Evolutionary conservation across 2,329 filamentous ascomycete genomes (phyloP).

Genomic region (Apiospora phragmitis): DNA sequence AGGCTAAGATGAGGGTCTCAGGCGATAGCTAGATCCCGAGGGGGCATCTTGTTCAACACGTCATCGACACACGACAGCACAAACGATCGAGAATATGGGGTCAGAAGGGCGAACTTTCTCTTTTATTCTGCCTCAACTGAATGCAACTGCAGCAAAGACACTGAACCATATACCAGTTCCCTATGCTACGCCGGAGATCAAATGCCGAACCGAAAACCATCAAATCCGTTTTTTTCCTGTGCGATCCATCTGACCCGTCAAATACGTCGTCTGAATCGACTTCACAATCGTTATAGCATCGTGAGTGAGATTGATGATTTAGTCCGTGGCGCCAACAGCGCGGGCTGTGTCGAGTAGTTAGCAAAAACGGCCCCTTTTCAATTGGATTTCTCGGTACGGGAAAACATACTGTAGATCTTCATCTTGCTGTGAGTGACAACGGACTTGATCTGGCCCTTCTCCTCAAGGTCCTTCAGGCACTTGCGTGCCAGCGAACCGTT

Average conservation of each 20-base stretch:
- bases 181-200: conserved; percentile 37
- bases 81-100: not conserved
- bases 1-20: not conserved
- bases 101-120: conserved; percentile 7
- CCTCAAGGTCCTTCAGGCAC: conserved; percentile 90
- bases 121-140: conserved; percentile 14
- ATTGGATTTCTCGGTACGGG: not conserved
- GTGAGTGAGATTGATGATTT: conserved; percentile 31
- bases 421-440: conserved; percentile 95
- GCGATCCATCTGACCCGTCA: conserved; percentile 30
- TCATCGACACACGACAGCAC: not conserved
- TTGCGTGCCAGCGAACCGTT: conserved; percentile 94
- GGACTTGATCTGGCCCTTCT: conserved; percentile 98
- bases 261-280: conserved; percentile 26
- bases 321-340: conserved; percentile 34
- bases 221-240: conserved; percentile 28
- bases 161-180: conserved; percentile 32
- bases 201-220: conserved; percentile 33
- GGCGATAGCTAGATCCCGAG: not conserved
- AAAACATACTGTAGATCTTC: conserved; percentile 86
- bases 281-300: conserved; percentile 34
- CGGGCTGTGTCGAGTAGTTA: conserved; percentile 26
- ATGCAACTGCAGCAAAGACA: conserved; percentile 28
- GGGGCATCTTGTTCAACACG: not conserved
- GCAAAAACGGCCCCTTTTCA: not conserved